A percentile compares a stretch with the other conserved stretches of the same genome.
phyloP scores from a whole-genome alignment of 2,329 filamentous ascomycete genomes.

The Cladobotryum protrusum region DNA sequence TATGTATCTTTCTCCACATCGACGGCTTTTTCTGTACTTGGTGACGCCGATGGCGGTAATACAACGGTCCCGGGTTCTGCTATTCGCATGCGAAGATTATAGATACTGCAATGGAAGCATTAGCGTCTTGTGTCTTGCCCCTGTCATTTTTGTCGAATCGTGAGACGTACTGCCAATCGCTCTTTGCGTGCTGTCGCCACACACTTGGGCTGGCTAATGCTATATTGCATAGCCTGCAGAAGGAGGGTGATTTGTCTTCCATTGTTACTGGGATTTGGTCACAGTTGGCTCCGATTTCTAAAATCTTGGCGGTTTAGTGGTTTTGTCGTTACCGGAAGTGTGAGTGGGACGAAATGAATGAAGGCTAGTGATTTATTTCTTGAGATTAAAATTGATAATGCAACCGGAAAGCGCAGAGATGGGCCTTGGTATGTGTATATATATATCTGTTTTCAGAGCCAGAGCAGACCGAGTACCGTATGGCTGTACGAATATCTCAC shows the following conservation, averaged over 20 bases:
- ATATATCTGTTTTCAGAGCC: not conserved
- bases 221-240: constrained; percentile 18
- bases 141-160: not conserved
- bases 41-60: constrained; percentile 9
- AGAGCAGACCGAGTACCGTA: not conserved
- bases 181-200: constrained; percentile 20
- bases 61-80: constrained; percentile 15
- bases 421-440: not conserved
- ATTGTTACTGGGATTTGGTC: constrained; percentile 1
- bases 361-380: not conserved
- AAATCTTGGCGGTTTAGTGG: constrained; percentile 3
- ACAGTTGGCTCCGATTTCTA: not conserved
- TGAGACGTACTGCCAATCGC: constrained; percentile 18
- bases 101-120: constrained; percentile 14
- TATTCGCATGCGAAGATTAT: constrained; percentile 18
- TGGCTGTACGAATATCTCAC: not conserved
- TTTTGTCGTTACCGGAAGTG: not conserved
- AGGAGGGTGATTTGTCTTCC: constrained; percentile 14
- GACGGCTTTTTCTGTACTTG: not conserved
- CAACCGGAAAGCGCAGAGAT: not conserved
- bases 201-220: constrained; percentile 12
- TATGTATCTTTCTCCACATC: not conserved
- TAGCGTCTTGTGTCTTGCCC: not conserved
- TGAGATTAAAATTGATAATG: not conserved
- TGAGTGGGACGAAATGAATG: not conserved